Conservation (phyloP, 2,329 filamentous ascomycete species). For the Diaporthe citriasiana region DNA sequence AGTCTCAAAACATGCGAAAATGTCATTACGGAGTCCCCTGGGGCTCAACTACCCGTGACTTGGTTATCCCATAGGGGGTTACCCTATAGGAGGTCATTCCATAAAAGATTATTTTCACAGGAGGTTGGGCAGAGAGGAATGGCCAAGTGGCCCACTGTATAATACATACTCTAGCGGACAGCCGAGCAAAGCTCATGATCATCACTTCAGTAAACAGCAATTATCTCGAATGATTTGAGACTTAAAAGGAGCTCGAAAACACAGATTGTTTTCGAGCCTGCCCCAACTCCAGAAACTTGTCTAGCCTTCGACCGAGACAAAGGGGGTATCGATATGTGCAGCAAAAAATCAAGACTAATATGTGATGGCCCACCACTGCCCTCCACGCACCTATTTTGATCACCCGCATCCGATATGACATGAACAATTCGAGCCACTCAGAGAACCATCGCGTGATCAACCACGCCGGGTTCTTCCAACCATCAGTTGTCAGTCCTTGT, state of each 20-base stretch:
- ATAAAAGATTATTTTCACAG: too few relatives aligned
- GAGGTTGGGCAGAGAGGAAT: too few relatives aligned
- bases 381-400: background rate
- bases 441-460: background rate
- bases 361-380: background rate
- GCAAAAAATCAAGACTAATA: background rate
- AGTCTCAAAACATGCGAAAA: too few relatives aligned
- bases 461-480: background rate
- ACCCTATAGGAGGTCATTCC: too few relatives aligned
- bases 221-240: background rate
- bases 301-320: background rate
- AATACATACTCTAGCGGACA: too few relatives aligned
- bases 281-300: background rate
- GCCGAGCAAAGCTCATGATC: too few relatives aligned
- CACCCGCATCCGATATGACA: background rate
- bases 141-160: too few relatives aligned
- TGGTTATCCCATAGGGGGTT: too few relatives aligned
- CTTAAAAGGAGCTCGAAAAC: background rate
- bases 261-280: background rate
- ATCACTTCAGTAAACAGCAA: background rate
- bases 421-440: background rate
- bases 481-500: slow-evolving; percentile 43
- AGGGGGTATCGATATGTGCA: slow-evolving; percentile 9
- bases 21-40: too few relatives aligned
- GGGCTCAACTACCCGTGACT: too few relatives aligned